A percentile compares a stretch with the other conserved stretches of the same genome.
Conservation (phyloP, 1,284 basidiomycete genomes). For the Tremellales sp. region DNA sequence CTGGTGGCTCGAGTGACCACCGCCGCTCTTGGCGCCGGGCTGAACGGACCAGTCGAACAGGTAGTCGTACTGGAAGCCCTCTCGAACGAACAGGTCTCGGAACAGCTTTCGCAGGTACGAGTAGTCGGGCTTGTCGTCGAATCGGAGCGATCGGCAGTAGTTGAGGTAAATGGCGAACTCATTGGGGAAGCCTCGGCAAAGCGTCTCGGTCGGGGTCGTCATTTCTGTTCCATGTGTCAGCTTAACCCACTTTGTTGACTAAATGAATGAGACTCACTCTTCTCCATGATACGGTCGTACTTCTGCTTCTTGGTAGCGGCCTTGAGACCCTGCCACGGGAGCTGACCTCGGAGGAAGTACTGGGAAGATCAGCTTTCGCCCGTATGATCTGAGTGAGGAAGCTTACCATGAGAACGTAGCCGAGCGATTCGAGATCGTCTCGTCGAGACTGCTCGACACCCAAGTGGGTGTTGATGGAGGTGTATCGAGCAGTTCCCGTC, state of each 20-base stretch:
- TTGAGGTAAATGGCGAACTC: slow-evolving; percentile 98
- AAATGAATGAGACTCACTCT: slow-evolving; percentile 54
- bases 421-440: slow-evolving; percentile 92
- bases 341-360: slow-evolving; percentile 95
- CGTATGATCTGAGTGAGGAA: not conserved
- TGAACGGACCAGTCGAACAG: slow-evolving; percentile 98
- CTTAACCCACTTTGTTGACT: not conserved
- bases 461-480: slow-evolving; percentile 97
- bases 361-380: slow-evolving; percentile 11
- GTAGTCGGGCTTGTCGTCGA: slow-evolving; percentile 98
- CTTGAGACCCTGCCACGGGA: slow-evolving; percentile 97
- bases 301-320: slow-evolving; percentile 99
- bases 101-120: slow-evolving; percentile 97
- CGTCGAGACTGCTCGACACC: slow-evolving; percentile 96
- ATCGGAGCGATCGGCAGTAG: slow-evolving; percentile 92
- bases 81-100: slow-evolving; percentile 93
- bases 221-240: slow-evolving; percentile 60
- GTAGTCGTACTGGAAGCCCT: slow-evolving; percentile 97
- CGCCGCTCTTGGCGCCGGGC: slow-evolving; percentile 36
- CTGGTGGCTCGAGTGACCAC: not conserved
- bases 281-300: slow-evolving; percentile 99
- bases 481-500: slow-evolving; percentile 98
- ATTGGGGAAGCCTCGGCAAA: slow-evolving; percentile 95
- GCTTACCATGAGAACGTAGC: slow-evolving; percentile 78
- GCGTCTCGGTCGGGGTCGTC: slow-evolving; percentile 92